Evolutionary conservation across 1,284 basidiomycete genomes (phyloP).

Genomic region (Ustilago xerochloae): DNA sequence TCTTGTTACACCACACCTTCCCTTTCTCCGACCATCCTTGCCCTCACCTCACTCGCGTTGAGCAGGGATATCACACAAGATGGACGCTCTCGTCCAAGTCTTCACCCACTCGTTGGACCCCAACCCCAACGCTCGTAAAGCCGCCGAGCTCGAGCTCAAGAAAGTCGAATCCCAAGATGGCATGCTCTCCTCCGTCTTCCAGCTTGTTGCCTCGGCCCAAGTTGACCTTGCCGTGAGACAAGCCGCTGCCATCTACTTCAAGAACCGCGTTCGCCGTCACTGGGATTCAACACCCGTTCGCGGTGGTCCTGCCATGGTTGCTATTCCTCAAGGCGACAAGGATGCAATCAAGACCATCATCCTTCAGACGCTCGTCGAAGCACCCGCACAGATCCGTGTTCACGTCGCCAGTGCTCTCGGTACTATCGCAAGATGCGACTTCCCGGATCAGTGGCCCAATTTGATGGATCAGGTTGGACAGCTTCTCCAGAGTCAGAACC

Average conservation of each 20-base stretch:
- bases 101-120: slow-evolving; percentile 54
- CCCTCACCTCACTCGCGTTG: not conserved
- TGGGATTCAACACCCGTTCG: slow-evolving; percentile 55
- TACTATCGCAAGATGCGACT: slow-evolving; percentile 60
- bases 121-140: slow-evolving; percentile 61
- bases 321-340: slow-evolving; percentile 54
- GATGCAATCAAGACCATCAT: slow-evolving; percentile 50
- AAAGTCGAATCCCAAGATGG: slow-evolving; percentile 62
- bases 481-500: slow-evolving; percentile 50
- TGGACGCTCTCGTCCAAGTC: slow-evolving; percentile 49
- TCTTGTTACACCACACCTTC: not conserved
- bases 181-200: slow-evolving; percentile 64
- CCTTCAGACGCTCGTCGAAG: slow-evolving; percentile 55
- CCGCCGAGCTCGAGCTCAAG: slow-evolving; percentile 65
- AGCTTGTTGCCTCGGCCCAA: slow-evolving; percentile 54
- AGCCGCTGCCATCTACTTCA: slow-evolving; percentile 65
- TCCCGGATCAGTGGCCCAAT: slow-evolving; percentile 61
- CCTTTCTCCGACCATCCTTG: not conserved
- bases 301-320: slow-evolving; percentile 10
- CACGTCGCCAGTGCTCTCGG: slow-evolving; percentile 59
- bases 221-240: slow-evolving; percentile 58
- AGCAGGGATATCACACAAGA: slow-evolving; percentile 5
- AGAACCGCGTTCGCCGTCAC: slow-evolving; percentile 62
- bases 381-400: slow-evolving; percentile 51
- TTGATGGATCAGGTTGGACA: slow-evolving; percentile 60